Evolutionary conservation across 495 filamentous ascomycete genomes (phyloP).

Genomic region (Penicillium cataractarum): DNA sequence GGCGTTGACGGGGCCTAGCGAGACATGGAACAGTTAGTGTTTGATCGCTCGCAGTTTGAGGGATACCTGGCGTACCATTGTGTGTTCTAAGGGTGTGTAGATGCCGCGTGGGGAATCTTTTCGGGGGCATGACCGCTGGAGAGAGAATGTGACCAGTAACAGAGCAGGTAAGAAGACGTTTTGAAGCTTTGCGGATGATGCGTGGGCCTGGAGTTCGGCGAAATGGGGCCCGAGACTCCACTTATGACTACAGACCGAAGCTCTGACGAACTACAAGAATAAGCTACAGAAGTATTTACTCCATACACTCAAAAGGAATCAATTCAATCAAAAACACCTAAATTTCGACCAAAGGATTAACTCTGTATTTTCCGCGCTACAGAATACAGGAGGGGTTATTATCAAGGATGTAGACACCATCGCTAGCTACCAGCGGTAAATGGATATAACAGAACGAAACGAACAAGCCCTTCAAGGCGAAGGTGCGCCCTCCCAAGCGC

Average conservation of each 20-base stretch:
- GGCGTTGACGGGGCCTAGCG: constrained; percentile 44
- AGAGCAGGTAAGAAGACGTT: constrained; percentile 5
- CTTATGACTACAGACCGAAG: background rate
- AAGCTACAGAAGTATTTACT: background rate
- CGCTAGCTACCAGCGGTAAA: constrained; percentile 54
- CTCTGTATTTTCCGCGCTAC: constrained; percentile 41
- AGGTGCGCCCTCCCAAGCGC: constrained; percentile 36
- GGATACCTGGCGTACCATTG: constrained; percentile 36
- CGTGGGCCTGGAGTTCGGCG: constrained; percentile 10
- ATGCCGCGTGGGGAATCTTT: constrained; percentile 38
- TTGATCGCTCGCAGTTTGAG: background rate
- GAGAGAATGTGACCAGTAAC: background rate
- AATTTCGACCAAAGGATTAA: constrained; percentile 24
- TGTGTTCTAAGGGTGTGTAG: constrained; percentile 52
- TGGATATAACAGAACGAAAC: constrained; percentile 43
- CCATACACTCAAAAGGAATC: background rate
- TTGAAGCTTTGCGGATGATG: constrained; percentile 10
- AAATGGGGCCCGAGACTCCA: constrained; percentile 13
- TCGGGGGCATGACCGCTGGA: constrained; percentile 35
- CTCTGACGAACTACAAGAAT: background rate
- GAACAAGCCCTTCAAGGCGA: constrained; percentile 31
- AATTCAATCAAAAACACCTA: constrained; percentile 1
- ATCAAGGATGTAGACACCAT: constrained; percentile 54
- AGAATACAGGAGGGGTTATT: constrained; percentile 50
- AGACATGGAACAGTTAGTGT: constrained; percentile 5